phyloP scores from a whole-genome alignment of 1,284 basidiomycete genomes.

The Cryptococcus amylolentus region DNA sequence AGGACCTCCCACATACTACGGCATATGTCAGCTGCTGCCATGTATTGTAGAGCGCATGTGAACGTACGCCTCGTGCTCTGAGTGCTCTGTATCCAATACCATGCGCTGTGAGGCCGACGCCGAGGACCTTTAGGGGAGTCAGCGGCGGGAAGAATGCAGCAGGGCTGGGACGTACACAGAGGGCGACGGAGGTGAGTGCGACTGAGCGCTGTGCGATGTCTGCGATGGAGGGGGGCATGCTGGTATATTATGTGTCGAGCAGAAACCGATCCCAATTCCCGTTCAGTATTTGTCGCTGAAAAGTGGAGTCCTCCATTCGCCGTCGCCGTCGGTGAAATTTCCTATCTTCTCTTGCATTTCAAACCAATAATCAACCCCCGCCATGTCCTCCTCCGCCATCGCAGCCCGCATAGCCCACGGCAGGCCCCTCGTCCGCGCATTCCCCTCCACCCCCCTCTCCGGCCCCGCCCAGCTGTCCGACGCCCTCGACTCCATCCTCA shows the following conservation, averaged over 20 bases:
- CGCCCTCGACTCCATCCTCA: conserved; percentile 12
- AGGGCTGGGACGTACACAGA: neutral
- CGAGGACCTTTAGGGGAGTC: conserved; percentile 10
- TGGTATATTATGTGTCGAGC: neutral
- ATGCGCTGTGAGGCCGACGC: conserved; percentile 16
- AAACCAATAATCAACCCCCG: neutral
- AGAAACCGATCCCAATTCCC: neutral
- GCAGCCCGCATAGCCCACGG: conserved; percentile 6
- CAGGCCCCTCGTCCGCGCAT: conserved; percentile 8
- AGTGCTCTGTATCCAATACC: conserved; percentile 15
- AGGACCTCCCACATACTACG: too few relatives aligned
- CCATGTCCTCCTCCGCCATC: conserved; percentile 7
- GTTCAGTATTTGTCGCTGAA: neutral
- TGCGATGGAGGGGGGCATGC: conserved; percentile 22
- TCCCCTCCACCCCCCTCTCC: conserved; percentile 13
- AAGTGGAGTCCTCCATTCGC: neutral
- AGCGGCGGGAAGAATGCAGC: neutral
- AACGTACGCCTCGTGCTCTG: conserved; percentile 15
- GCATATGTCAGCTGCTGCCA: neutral
- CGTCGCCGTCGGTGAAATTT: neutral
- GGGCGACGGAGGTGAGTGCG: conserved; percentile 22
- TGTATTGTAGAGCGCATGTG: neutral
- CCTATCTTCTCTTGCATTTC: neutral
- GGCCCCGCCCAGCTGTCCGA: conserved; percentile 12
- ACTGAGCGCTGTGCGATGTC: conserved; percentile 23